phyloP scores from a whole-genome alignment of 345 rosid species.

The Barbarea vulgaris region DNA sequence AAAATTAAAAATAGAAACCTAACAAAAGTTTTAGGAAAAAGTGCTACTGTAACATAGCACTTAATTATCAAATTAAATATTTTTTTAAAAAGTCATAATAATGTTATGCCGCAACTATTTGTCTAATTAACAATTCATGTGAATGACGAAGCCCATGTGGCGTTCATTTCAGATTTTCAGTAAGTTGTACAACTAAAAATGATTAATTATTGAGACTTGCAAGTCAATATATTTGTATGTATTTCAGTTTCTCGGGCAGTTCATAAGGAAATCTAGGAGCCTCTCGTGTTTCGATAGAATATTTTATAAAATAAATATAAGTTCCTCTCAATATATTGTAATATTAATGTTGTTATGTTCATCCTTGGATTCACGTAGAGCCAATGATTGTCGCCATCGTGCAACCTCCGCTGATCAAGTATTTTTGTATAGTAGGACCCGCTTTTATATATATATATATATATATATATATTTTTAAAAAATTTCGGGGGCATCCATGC shows the following conservation, averaged over 20 bases:
- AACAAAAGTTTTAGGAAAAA: background rate
- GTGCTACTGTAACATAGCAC: background rate
- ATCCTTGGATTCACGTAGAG: slow-evolving; percentile 37
- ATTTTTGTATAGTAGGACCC: slow-evolving; percentile 18
- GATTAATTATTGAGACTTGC: background rate
- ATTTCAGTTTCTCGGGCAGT: slow-evolving; percentile 75
- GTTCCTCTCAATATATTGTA: background rate
- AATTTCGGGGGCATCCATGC: slow-evolving; percentile 10
- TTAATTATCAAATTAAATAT: background rate
- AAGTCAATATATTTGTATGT: slow-evolving; percentile 36
- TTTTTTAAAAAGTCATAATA: background rate
- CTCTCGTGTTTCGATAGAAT: slow-evolving; percentile 38
- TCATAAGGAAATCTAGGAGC: slow-evolving; percentile 53
- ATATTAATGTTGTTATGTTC: slow-evolving; percentile 10
- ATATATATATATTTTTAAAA: too few species aligned
- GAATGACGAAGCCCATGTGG: slow-evolving; percentile 37
- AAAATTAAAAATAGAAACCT: background rate
- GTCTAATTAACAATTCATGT: background rate
- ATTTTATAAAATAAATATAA: slow-evolving; percentile 21
- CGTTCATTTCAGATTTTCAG: background rate
- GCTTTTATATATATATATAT: too few species aligned
- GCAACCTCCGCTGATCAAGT: slow-evolving; percentile 31
- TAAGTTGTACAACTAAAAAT: slow-evolving; percentile 8
- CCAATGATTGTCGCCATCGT: slow-evolving; percentile 42
- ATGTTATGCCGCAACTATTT: background rate